Percentiles rank a stretch among this genome's conserved stretches.
Conservation (phyloP, 257 asterid species). For the Handroanthus guayacan region DNA sequence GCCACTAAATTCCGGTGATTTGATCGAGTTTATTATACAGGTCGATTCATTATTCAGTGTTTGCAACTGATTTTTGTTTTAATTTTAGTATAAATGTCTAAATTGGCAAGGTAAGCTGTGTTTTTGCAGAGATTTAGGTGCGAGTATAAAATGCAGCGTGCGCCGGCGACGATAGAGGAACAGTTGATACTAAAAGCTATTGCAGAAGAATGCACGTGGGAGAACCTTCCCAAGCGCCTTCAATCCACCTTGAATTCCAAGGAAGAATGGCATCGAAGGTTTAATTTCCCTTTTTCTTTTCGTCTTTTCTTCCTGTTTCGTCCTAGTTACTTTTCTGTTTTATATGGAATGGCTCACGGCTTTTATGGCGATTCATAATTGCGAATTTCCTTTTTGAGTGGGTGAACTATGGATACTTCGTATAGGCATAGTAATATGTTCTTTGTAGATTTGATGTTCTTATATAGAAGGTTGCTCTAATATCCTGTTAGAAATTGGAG, state of each 20-base stretch:
- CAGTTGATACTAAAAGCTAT: slow-evolving; percentile 83
- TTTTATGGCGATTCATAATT: background rate
- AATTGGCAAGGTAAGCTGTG: slow-evolving; percentile 17
- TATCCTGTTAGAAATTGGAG: slow-evolving; percentile 22
- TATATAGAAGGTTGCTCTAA: background rate
- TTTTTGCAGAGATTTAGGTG: slow-evolving; percentile 38
- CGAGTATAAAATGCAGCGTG: slow-evolving; percentile 68
- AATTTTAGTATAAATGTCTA: slow-evolving; percentile 13
- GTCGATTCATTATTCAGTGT: slow-evolving; percentile 10
- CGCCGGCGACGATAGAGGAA: slow-evolving; percentile 84
- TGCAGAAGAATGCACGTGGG: slow-evolving; percentile 86
- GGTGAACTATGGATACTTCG: background rate
- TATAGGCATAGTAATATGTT: slow-evolving; percentile 1
- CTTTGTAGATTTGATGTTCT: background rate
- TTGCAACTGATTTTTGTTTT: slow-evolving; percentile 14
- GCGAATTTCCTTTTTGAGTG: background rate
- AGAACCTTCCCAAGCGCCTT: slow-evolving; percentile 91
- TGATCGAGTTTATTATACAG: slow-evolving; percentile 2
- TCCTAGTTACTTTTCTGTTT: background rate
- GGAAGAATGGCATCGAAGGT: slow-evolving; percentile 99
- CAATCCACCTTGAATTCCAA: slow-evolving; percentile 83
- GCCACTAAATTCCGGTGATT: slow-evolving; percentile 34
- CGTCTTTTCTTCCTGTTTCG: slow-evolving; percentile 10
- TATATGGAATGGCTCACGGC: background rate
- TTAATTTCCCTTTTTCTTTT: background rate